Percentiles rank a stretch among this genome's conserved stretches.
Conservation (phyloP, 768 basidiomycete species). For the Chlorophyllum brunneum region DNA sequence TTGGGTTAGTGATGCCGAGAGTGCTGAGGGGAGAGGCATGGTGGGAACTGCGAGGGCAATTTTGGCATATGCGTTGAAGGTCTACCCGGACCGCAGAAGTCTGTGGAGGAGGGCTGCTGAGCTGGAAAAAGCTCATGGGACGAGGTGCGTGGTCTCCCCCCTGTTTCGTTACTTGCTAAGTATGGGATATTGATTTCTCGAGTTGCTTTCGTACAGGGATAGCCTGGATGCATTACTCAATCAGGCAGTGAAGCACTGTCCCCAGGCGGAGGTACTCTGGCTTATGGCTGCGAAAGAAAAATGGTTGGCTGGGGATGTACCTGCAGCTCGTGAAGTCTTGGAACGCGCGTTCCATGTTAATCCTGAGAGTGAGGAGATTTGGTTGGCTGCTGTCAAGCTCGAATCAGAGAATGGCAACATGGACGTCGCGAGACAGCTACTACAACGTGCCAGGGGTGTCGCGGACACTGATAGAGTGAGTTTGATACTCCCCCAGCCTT, state of each 20-base stretch:
- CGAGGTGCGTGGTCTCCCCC: conserved; percentile 40
- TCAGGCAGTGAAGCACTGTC: conserved; percentile 86
- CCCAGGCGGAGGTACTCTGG: conserved; percentile 96
- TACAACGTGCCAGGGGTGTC: conserved; percentile 84
- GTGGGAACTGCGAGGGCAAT: conserved; percentile 86
- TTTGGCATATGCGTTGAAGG: conserved; percentile 85
- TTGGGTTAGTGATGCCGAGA: conserved; percentile 91
- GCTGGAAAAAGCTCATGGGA: conserved; percentile 88
- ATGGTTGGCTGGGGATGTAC: conserved; percentile 87
- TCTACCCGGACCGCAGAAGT: conserved; percentile 81
- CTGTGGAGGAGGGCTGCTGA: conserved; percentile 92
- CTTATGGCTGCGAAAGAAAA: conserved; percentile 98
- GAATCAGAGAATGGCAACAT: conserved; percentile 95
- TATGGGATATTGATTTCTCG: background rate
- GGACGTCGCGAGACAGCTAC: conserved; percentile 78
- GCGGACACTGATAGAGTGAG: conserved; percentile 89
- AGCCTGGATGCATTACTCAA: conserved; percentile 77
- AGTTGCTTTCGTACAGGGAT: conserved; percentile 42
- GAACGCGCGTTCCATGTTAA: conserved; percentile 91
- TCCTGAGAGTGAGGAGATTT: conserved; percentile 95
- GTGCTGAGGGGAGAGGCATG: conserved; percentile 66
- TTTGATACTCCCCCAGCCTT: conserved; percentile 4
- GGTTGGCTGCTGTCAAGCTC: conserved; percentile 95
- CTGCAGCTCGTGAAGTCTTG: conserved; percentile 85
- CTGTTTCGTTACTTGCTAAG: background rate